A percentile compares a stretch with the other conserved stretches of the same genome.
Conservation (phyloP, 2,329 filamentous ascomycete species). For the Sporothrix mexicana region DNA sequence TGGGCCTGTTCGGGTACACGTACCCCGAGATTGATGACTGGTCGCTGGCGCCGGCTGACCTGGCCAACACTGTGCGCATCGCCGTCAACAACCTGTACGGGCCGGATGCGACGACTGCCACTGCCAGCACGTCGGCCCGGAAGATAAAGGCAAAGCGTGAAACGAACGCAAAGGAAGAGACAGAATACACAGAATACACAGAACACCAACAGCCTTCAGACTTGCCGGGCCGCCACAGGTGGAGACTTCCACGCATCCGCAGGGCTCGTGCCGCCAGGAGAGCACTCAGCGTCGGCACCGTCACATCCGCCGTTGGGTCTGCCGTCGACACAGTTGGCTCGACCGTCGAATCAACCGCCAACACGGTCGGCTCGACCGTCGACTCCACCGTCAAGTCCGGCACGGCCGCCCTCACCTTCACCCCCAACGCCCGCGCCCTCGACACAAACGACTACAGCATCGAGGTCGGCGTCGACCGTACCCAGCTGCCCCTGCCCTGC, state of each 20-base stretch:
- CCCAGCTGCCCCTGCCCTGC: constrained; percentile 48
- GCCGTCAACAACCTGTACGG: constrained; percentile 63
- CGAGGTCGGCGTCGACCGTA: constrained; percentile 47
- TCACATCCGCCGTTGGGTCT: background rate
- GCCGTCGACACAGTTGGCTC: background rate
- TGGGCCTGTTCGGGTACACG: constrained; percentile 49
- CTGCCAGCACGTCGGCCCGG: background rate
- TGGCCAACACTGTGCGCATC: constrained; percentile 66
- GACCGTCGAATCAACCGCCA: background rate
- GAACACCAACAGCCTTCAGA: too few species aligned
- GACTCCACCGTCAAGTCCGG: background rate
- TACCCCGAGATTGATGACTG: constrained; percentile 53
- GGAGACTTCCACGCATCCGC: background rate
- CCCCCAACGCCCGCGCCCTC: constrained; percentile 23
- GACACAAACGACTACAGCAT: constrained; percentile 45
- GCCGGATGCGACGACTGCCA: background rate
- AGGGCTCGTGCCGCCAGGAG: background rate
- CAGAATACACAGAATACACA: too few species aligned
- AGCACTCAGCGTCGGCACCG: background rate
- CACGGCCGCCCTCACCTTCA: background rate
- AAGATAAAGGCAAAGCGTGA: background rate
- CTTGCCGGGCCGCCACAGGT: background rate
- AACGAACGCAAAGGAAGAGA: too few species aligned
- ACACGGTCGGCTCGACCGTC: too few species aligned
- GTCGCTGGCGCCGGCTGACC: constrained; percentile 59